phyloP scores from a whole-genome alignment of 225 moss, liverwort and hornwort species.

The Pseudisothecium myosuroides region DNA sequence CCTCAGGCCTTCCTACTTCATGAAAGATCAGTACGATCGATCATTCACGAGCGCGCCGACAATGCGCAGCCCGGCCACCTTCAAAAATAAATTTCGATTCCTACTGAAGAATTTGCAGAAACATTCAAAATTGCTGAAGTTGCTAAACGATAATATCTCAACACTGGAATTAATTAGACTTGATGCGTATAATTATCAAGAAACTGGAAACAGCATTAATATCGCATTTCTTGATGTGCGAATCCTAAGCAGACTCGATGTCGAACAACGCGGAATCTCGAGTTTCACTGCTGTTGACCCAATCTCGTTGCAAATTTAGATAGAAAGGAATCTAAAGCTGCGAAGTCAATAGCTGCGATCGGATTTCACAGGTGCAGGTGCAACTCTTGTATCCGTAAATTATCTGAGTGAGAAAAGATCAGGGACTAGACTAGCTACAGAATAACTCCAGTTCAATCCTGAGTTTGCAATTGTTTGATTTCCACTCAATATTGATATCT shows the following conservation, averaged over 20 bases:
- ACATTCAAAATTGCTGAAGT: neutral
- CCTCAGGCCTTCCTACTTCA: neutral
- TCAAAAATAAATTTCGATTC: neutral
- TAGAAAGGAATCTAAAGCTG: neutral
- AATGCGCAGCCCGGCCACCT: neutral
- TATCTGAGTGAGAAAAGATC: neutral
- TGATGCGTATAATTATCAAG: too few relatives aligned
- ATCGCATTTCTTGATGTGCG: neutral
- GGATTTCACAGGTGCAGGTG: neutral
- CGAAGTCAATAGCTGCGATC: neutral
- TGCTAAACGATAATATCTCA: neutral
- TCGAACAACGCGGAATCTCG: neutral
- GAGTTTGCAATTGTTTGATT: neutral
- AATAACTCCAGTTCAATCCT: neutral
- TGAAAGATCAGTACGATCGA: neutral
- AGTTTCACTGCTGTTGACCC: neutral
- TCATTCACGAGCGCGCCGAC: neutral
- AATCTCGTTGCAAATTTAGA: neutral
- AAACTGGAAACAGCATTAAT: neutral
- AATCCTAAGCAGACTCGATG: neutral
- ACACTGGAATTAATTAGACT: neutral
- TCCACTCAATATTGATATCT: neutral
- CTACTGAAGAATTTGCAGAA: neutral
- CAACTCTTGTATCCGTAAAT: neutral
- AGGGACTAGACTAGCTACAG: neutral